Evolutionary conservation across 305 asterid genomes (phyloP), one percentile per base, ranked within the genome.

Genomic region (Salvia sclarea): DNA sequence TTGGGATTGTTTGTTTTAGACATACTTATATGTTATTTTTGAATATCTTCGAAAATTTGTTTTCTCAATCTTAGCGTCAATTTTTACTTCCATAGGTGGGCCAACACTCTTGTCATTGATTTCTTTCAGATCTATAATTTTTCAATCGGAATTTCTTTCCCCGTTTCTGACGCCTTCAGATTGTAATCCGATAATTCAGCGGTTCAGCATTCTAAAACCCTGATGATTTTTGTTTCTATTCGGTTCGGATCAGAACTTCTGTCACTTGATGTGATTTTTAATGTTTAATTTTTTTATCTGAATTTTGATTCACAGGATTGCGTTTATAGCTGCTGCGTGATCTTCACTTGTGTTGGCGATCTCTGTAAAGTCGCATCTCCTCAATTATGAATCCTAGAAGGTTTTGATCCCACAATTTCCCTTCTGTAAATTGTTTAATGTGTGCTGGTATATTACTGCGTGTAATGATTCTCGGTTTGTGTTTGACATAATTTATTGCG

Each of bases 381-480:
- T 14, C 55, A 66, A 66, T 70, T 18, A 79, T 84, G 89, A 84
- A 84, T 75, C 78, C 89, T 30, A 75, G 82, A 67, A 81, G 89
- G 89, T 81, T 45, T 35, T 60, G 49, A 43, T 40, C 43, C 37
- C 55, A 33, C 54, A 11, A 7, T 30, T 6, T 21, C 30, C 57
- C 2, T 16, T 20, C 24, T 25, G 14, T 24, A 1, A 25, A 2
- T 24, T 41, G 13, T 48, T 55, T 59, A 7, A 16, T 12, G 13
- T 6, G 44, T 24, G 24, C 31, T 30, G 64, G 28, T 57, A 18
- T 35, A 43, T 16, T 60, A 17, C n/a, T 76, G 74, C 57, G 25
- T 73, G 72, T 25, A 47, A 33, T 47, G 57, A 38, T 18, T 61
- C 55, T 52, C 20, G 61, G 7, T 7, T 30, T 71, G 54, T 47